Evolutionary conservation across 2,329 filamentous ascomycete genomes (phyloP).

Genomic region (Hypoxylon sp.): DNA sequence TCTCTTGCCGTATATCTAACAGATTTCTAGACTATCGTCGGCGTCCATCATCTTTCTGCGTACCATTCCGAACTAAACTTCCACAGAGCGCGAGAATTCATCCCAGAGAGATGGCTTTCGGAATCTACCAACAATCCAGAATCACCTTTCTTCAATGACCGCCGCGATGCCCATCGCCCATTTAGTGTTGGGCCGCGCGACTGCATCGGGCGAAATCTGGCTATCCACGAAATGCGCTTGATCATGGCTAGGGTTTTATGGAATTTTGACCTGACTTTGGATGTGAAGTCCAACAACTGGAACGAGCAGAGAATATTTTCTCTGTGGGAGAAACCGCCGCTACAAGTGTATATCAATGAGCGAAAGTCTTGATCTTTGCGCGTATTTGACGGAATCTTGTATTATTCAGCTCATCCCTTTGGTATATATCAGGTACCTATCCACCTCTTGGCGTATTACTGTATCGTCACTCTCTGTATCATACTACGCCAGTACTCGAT

Average conservation of each 20-base stretch:
- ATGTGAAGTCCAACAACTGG: conserved; percentile 37
- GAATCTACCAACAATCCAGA: conserved; percentile 33
- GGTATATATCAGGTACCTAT: too few relatives aligned
- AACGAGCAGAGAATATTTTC: conserved; percentile 39
- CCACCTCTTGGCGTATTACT: too few relatives aligned
- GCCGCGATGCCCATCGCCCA: conserved; percentile 39
- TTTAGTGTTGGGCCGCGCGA: conserved; percentile 40
- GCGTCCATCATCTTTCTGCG: conserved; percentile 41
- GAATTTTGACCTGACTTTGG: conserved; percentile 41
- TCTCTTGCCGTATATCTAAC: conserved; percentile 6
- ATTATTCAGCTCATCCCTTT: too few relatives aligned
- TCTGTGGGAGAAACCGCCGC: conserved; percentile 42
- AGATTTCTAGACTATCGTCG: conserved; percentile 33
- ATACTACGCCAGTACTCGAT: too few relatives aligned
- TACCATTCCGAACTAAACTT: conserved; percentile 40
- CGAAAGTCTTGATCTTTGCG: background rate
- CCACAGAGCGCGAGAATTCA: conserved; percentile 37
- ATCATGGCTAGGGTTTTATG: conserved; percentile 42
- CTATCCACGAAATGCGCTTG: conserved; percentile 42
- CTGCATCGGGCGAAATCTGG: conserved; percentile 41
- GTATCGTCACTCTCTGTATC: too few relatives aligned
- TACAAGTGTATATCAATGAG: conserved; percentile 28
- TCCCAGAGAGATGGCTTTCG: conserved; percentile 41
- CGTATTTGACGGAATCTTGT: too few relatives aligned
- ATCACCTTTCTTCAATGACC: conserved; percentile 41